A percentile compares a stretch with the other conserved stretches of the same genome.
phyloP scores from a whole-genome alignment of 2,329 filamentous ascomycete genomes.

The Endothia cerciana region DNA sequence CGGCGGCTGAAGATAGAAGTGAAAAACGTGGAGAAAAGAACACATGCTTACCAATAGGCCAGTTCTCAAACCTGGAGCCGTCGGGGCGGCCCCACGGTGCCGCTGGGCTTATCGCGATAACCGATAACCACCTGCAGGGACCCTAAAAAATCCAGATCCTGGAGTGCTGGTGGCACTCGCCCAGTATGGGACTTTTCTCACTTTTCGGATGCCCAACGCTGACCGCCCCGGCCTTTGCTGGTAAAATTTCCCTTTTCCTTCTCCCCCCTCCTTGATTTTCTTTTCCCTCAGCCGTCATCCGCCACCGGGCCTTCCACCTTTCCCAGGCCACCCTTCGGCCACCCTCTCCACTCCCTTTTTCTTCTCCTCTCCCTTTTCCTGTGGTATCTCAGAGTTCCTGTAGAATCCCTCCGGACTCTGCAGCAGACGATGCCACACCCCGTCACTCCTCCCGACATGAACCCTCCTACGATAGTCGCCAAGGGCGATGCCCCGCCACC shows the following conservation, averaged over 20 bases:
- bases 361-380: conserved; percentile 9
- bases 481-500: conserved; percentile 52
- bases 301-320: neutral
- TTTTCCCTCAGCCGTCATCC: neutral
- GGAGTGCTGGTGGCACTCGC: neutral
- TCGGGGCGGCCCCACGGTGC: neutral
- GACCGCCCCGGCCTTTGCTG: neutral
- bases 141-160: conserved; percentile 7
- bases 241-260: conserved; percentile 6
- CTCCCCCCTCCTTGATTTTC: neutral
- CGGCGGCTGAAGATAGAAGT: conserved; percentile 1
- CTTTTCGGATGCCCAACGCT: conserved; percentile 9
- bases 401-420: conserved; percentile 8
- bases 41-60: conserved; percentile 16
- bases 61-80: neutral
- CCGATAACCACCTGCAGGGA: neutral
- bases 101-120: conserved; percentile 9
- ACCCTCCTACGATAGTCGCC: conserved; percentile 33
- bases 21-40: neutral
- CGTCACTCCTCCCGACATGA: conserved; percentile 30
- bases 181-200: neutral
- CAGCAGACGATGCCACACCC: conserved; percentile 33
- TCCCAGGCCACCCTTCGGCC: conserved; percentile 24
- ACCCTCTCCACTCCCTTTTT: conserved; percentile 28
- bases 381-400: conserved; percentile 8